phyloP scores from a whole-genome alignment of 1,139 yeast genomes.

The Suhomyces yuchorum region DNA sequence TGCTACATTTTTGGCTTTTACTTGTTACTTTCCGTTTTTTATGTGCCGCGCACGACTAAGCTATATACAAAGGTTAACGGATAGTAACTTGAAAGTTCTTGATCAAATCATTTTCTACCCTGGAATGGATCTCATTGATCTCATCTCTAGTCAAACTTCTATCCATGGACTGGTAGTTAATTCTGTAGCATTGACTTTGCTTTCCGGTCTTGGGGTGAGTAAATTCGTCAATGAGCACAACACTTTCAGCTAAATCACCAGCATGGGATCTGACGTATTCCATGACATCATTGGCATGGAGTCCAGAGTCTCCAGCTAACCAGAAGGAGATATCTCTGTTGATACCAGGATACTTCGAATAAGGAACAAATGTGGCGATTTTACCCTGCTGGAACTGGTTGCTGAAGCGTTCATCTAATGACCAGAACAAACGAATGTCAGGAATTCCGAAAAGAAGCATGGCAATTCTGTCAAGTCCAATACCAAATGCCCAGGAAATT shows the following conservation, averaged over 20 bases:
- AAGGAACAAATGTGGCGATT: slow-evolving; percentile 79
- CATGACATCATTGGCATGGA: slow-evolving; percentile 92
- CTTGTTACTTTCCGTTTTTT: neutral
- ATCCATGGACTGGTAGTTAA: slow-evolving; percentile 95
- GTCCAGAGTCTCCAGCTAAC: slow-evolving; percentile 53
- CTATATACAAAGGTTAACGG: slow-evolving; percentile 39
- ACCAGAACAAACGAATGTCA: slow-evolving; percentile 93
- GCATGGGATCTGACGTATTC: slow-evolving; percentile 84
- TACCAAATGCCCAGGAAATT: slow-evolving; percentile 95
- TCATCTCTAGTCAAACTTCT: slow-evolving; percentile 82
- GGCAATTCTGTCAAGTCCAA: slow-evolving; percentile 93
- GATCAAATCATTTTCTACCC: slow-evolving; percentile 59
- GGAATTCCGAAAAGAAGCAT: slow-evolving; percentile 95
- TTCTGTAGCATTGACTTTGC: slow-evolving; percentile 82
- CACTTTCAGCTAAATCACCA: slow-evolving; percentile 89
- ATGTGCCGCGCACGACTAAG: slow-evolving; percentile 6
- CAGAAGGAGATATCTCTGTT: slow-evolving; percentile 89
- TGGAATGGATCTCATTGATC: slow-evolving; percentile 67
- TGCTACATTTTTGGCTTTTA: too few species aligned
- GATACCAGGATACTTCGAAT: slow-evolving; percentile 89
- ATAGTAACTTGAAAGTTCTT: slow-evolving; percentile 59
- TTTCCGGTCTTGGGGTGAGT: slow-evolving; percentile 79
- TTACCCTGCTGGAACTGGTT: slow-evolving; percentile 67
- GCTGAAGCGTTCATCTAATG: slow-evolving; percentile 74
- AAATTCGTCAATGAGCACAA: slow-evolving; percentile 76